These are phyloP conservation scores for Coemansia sp. DNA, from an alignment of 192 early-diverging fungal genomes.

Conservation along the genomic window DNA sequence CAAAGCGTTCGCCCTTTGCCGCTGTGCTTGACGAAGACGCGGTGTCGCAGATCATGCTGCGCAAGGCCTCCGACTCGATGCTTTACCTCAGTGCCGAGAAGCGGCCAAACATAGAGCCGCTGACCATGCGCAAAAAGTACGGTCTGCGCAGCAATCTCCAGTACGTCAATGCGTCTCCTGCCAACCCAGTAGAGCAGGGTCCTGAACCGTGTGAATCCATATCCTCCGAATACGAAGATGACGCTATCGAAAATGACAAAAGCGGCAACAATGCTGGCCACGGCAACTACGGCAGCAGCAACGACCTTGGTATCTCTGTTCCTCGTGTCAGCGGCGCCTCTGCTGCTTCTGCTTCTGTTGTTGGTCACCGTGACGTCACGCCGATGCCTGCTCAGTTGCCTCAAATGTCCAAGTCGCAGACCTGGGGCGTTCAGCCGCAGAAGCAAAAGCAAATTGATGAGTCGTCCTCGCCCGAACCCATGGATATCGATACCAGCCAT, in stretches of 20 bases:
- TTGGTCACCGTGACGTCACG: conserved; percentile 9
- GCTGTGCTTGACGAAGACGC: conserved; percentile 16
- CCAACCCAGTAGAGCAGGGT: conserved; percentile 22
- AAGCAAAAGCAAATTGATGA: not conserved
- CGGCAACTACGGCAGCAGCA: not conserved
- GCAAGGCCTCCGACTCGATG: conserved; percentile 53
- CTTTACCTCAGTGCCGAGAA: conserved; percentile 51
- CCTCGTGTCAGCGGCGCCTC: not conserved
- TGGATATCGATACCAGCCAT: conserved; percentile 5
- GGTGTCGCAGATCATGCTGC: conserved; percentile 32
- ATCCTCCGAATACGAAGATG: conserved; percentile 15
- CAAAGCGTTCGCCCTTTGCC: conserved; percentile 4
- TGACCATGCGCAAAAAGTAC: conserved; percentile 54
- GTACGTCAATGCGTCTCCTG: conserved; percentile 30
- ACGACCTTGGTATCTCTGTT: not conserved
- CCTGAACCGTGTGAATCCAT: conserved; percentile 29
- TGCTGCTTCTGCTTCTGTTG: not conserved
- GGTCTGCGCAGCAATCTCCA: conserved; percentile 50
- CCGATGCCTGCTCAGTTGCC: conserved; percentile 6
- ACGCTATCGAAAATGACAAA: conserved; percentile 1
- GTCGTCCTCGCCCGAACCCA: conserved; percentile 5
- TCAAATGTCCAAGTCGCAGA: conserved; percentile 24
- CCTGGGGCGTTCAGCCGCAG: conserved; percentile 14
- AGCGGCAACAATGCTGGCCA: not conserved
- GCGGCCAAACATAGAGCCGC: conserved; percentile 48